Conservation (phyloP, 2,329 filamentous ascomycete genomes). For the Setomelanomma holmii region DNA sequence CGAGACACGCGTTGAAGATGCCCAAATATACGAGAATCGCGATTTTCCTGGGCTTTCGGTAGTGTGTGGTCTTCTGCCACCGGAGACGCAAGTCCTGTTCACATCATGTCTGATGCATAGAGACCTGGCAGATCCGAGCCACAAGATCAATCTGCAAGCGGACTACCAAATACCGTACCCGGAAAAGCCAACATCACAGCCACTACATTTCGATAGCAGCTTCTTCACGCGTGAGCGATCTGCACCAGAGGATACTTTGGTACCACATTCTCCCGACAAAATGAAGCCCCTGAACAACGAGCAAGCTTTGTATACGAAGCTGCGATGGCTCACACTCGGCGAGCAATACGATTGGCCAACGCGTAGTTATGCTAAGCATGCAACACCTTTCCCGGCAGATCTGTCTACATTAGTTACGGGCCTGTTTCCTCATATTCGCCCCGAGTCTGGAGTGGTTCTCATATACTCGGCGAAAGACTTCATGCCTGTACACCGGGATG, state of each 20-base stretch:
- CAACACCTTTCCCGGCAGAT: constrained; percentile 78
- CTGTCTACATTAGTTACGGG: constrained; percentile 71
- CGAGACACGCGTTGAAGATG: constrained; percentile 28
- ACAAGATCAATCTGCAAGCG: constrained; percentile 87
- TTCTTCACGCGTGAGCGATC: constrained; percentile 45
- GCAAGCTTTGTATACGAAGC: constrained; percentile 77
- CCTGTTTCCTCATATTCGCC: constrained; percentile 79
- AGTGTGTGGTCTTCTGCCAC: constrained; percentile 76
- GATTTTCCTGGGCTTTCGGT: constrained; percentile 70
- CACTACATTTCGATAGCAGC: constrained; percentile 33
- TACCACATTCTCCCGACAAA: constrained; percentile 71
- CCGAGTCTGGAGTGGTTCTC: constrained; percentile 93
- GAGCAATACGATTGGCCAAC: constrained; percentile 97
- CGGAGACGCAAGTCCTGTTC: constrained; percentile 72
- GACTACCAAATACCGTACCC: constrained; percentile 76
- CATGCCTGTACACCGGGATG: constrained; percentile 91
- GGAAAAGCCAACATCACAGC: constrained; percentile 44
- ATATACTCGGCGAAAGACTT: constrained; percentile 91
- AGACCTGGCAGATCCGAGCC: constrained; percentile 74
- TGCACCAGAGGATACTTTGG: constrained; percentile 27
- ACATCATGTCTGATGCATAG: constrained; percentile 78
- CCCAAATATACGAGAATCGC: constrained; percentile 43
- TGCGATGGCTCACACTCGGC: constrained; percentile 94
- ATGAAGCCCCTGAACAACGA: constrained; percentile 77
- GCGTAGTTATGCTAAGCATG: constrained; percentile 76